Percentiles rank a stretch among this genome's conserved stretches.
Conservation (phyloP, 83 land plant species). For the Thuja plicata region DNA sequence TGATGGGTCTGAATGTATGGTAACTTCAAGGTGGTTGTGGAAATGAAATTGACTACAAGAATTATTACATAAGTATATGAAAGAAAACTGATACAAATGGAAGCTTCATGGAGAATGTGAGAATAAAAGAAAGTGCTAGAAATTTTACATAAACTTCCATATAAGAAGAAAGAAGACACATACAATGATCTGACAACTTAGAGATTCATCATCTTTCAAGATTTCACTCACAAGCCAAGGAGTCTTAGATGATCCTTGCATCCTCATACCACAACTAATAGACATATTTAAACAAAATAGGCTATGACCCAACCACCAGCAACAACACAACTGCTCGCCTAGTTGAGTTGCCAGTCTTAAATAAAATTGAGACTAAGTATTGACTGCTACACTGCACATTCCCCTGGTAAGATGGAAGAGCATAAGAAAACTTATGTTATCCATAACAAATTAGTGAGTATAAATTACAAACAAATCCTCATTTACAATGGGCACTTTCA, state of each 20-base stretch:
- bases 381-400: neutral
- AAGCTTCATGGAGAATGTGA: neutral
- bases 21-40: no score
- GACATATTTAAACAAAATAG: no score
- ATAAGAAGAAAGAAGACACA: neutral
- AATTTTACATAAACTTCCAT: no score
- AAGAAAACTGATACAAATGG: neutral
- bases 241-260: no score
- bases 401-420: constrained; percentile 6
- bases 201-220: neutral
- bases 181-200: constrained; percentile 4
- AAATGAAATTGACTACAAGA: neutral
- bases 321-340: neutral
- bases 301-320: neutral
- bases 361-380: constrained; percentile 6
- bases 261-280: no score
- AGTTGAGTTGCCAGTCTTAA: neutral
- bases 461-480: no score
- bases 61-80: neutral
- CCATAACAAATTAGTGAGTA: constrained; percentile 15
- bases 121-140: neutral
- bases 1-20: neutral
- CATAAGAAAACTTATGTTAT: constrained; percentile 5
- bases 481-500: no score
- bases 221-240: no score